A percentile compares a stretch with the other conserved stretches of the same genome.
phyloP scores from a whole-genome alignment of 1,139 yeast species.

The Yamadazyma triangularis region DNA sequence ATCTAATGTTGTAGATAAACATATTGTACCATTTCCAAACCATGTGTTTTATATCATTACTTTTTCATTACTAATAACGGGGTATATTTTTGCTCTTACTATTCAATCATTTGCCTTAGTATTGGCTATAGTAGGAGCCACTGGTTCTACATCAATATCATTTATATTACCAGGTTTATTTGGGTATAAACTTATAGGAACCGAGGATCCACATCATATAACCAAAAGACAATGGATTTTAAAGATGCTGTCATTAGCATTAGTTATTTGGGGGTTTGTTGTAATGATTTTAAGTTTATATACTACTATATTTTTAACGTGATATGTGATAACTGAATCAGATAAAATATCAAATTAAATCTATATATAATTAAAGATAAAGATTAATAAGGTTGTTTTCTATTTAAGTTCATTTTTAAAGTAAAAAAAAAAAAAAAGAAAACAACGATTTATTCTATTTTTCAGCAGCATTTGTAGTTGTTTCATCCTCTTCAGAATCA shows the following conservation, averaged over 20 bases:
- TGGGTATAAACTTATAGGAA: conserved; percentile 46
- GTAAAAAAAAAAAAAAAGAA: no score
- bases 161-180: conserved; percentile 57
- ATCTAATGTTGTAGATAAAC: conserved; percentile 12
- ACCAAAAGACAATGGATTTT: conserved; percentile 19
- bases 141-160: conserved; percentile 58
- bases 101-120: conserved; percentile 52
- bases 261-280: conserved; percentile 38
- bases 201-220: conserved; percentile 23
- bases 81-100: conserved; percentile 42
- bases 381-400: no score
- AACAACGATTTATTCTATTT: no score
- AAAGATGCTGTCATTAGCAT: conserved; percentile 24
- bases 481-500: conserved; percentile 51
- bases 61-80: conserved; percentile 33
- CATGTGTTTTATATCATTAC: conserved; percentile 47
- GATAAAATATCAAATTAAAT: conserved; percentile 1
- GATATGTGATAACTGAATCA: conserved; percentile 1
- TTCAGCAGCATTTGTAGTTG: no score
- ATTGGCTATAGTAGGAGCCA: conserved; percentile 56
- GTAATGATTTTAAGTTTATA: conserved; percentile 42
- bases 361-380: background rate
- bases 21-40: conserved; percentile 49
- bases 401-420: no score
- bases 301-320: conserved; percentile 24